Evolutionary conservation across 2,329 filamentous ascomycete genomes (phyloP), one percentile per base, ranked within the genome.

Genomic region (Cercospora citrullina): DNA sequence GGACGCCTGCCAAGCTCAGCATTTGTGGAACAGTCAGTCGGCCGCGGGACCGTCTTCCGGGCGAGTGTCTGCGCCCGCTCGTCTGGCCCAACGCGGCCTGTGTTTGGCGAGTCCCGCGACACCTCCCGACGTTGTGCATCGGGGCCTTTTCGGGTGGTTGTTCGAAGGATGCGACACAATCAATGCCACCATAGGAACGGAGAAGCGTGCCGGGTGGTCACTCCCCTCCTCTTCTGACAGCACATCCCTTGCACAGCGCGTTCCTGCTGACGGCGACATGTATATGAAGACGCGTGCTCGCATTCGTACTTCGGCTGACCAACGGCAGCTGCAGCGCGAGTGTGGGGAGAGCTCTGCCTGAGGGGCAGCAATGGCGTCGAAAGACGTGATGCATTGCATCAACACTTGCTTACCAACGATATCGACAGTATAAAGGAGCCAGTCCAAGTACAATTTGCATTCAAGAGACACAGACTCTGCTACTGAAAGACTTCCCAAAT

Each of bases 381-480:
- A 57, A 60, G 57, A 60, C 65, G 65, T 62, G 28, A 62, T 65
- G 61, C 39, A 68, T 60, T 57, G 58, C 57, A 64, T 64, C 66
- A 64, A 28, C 33, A 42, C 18, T 26, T 64, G 62, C 66, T 65
- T 33, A 65, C 62, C 55, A 68, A 61, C 36, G 45, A 23, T 26
- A 16, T 0, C 16, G 4, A 6, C 30, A n/a, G 6, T 28, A n/a
- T 58, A 58, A 28, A 58, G 26, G 26, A 31, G 5, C 9, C 23
- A 23, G 21, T 16, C 28, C 21, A 5, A 8, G 2, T 1, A 14
- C 2, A 26, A n/a, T 30, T 4, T 57, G 26, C 53, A 16, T 28
- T n/a, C 26, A 33, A 28, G 36, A 18, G 28, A 14, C 45, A 18
- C 26, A 5, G 8, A 21, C 42, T 48, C 30, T n/a, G 36, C 14